A percentile compares a stretch with the other conserved stretches of the same genome.
Evolutionary conservation across 805 yeast genomes (phyloP).

Genomic region (Pichia exigua): DNA sequence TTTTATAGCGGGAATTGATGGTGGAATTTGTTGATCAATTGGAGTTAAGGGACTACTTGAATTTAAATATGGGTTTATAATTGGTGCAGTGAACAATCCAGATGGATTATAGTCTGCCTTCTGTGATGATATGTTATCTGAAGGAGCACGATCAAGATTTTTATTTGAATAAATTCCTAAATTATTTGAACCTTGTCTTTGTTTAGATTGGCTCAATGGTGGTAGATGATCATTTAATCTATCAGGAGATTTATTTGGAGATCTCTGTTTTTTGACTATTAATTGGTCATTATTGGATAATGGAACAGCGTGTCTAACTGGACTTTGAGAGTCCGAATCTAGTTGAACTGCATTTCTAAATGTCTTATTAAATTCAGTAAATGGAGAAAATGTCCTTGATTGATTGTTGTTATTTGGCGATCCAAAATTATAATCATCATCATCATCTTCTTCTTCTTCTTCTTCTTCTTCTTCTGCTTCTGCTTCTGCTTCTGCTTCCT

Average conservation of each 20-base stretch:
- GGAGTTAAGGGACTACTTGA: slow-evolving; percentile 10
- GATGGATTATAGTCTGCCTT: slow-evolving; percentile 10
- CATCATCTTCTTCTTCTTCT: slow-evolving; percentile 6
- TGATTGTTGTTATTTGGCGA: neutral
- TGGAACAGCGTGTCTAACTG: slow-evolving; percentile 1
- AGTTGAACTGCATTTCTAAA: slow-evolving; percentile 22
- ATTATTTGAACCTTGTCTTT: neutral
- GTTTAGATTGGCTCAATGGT: neutral
- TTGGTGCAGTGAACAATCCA: slow-evolving; percentile 9
- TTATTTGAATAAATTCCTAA: slow-evolving; percentile 1
- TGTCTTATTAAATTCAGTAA: slow-evolving; percentile 28
- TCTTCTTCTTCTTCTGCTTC: slow-evolving; percentile 4
- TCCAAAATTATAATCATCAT: slow-evolving; percentile 6
- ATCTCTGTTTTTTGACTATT: slow-evolving; percentile 17
- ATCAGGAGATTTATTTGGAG: neutral
- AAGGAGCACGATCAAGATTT: slow-evolving; percentile 18
- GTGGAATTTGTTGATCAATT: slow-evolving; percentile 10
- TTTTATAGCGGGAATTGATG: neutral
- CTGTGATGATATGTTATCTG: slow-evolving; percentile 20
- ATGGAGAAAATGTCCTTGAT: slow-evolving; percentile 28
- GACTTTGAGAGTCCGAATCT: slow-evolving; percentile 1
- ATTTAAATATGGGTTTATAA: slow-evolving; percentile 10
- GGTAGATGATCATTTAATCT: neutral
- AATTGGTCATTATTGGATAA: neutral
- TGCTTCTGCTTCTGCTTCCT: slow-evolving; percentile 13